Base-by-base conservation (phyloP, 371 early-diverging fungal genomes). In the Haplosporangium sp. region DNA sequence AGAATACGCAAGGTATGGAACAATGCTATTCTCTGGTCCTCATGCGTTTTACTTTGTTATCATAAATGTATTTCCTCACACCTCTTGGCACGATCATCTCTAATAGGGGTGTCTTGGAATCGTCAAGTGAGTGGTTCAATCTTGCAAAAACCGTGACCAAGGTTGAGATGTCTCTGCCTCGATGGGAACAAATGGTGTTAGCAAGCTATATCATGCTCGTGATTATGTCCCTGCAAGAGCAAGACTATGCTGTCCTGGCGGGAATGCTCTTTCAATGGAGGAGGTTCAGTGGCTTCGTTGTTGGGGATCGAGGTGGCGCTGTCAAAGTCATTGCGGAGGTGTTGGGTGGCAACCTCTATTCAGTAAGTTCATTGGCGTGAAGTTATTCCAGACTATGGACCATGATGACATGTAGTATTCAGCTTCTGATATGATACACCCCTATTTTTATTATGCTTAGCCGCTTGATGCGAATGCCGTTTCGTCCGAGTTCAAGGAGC, bases 131-230 rank as follows among this genome's bases (percentile, higher is more conserved):
- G 37, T 79, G 79, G 79, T 79, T 72, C 47, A 72, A 59, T 55
- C 59, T 79, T 9, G 69, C 79, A 16, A 72, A 68, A 59, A 73
- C 73, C 0, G 79, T 79, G 1, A 64, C 68, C 64, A 72, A 63
- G 40, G 42, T 62, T 6, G 69, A 72, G 41, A 40, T 68, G 6
- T 73, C 79, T 1, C 55, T 72, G 9, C 65, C 73, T 53, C 72
- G 79, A n/a, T 79, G 83, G 45, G 81, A 80, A 55, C 83, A 85
- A 38, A 84, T 86, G 63, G 83, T 83, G 2, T 59, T 89, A 20
- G 83, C 85, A 14, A 85, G 85, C 5, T 86, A 85, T 45, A 77
- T 87, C 12, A 81, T 85, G 48, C 62, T 83, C 29, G 80, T 86
- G 6, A 59, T 86, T 23, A 81, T 85, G 55, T 84, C 86, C 2